Conservation (phyloP, 225 moss, liverwort and hornwort species). For the Physcomitrellopsis africana region DNA sequence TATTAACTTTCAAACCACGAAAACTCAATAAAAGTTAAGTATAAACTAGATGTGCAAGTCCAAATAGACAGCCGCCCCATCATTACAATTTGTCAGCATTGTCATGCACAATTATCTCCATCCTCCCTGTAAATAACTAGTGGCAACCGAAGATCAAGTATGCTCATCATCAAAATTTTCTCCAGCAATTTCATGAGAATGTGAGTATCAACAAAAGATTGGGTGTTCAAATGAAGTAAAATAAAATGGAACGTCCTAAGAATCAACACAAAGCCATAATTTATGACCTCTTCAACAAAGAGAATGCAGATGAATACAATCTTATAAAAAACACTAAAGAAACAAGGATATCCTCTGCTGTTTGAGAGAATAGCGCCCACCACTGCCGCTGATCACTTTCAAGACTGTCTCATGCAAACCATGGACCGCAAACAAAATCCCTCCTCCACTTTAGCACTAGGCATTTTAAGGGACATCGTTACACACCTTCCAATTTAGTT, state of each 20-base stretch:
- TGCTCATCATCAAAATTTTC: background rate
- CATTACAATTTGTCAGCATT: background rate
- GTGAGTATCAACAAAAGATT: constrained; percentile 6
- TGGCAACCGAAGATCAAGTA: background rate
- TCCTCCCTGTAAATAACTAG: constrained; percentile 5
- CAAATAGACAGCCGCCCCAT: background rate
- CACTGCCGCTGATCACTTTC: background rate
- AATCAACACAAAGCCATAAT: background rate
- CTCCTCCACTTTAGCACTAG: background rate
- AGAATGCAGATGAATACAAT: background rate
- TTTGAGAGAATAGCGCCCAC: no score
- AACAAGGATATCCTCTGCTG: background rate
- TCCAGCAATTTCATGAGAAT: background rate
- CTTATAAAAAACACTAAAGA: background rate
- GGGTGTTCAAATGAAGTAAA: background rate
- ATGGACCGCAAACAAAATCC: background rate
- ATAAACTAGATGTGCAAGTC: constrained; percentile 14
- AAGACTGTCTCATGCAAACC: background rate
- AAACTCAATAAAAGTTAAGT: constrained; percentile 3
- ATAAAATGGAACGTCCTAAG: background rate
- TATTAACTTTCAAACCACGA: background rate
- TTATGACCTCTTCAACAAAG: background rate
- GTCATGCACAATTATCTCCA: background rate
- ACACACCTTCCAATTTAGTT: constrained; percentile 43
- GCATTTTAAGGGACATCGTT: background rate